Evolutionary conservation across 2,329 filamentous ascomycete species (phyloP).

Genomic region (Zymoseptoria crescenta): DNA sequence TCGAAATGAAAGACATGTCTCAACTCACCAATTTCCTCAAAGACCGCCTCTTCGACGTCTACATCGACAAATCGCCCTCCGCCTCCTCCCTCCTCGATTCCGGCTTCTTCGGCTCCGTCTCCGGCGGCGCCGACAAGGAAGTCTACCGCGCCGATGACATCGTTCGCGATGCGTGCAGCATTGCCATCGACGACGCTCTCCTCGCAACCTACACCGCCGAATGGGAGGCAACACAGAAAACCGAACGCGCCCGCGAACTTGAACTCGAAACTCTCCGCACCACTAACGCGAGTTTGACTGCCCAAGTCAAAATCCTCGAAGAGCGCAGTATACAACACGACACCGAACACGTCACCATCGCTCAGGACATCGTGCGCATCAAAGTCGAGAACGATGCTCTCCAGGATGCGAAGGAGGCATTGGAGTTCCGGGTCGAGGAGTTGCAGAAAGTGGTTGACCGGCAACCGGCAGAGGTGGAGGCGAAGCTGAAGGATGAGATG

Average conservation of each 20-base stretch:
- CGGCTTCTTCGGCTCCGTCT: slow-evolving; percentile 92
- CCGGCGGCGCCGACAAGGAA: slow-evolving; percentile 84
- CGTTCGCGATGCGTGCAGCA: slow-evolving; percentile 82
- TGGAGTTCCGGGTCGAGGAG: slow-evolving; percentile 78
- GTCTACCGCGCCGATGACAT: slow-evolving; percentile 91
- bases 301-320: slow-evolving; percentile 76
- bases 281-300: slow-evolving; percentile 58
- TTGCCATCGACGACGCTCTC: slow-evolving; percentile 75
- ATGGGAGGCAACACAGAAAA: slow-evolving; percentile 85
- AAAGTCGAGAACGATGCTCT: slow-evolving; percentile 92
- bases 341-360: slow-evolving; percentile 80
- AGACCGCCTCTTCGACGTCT: slow-evolving; percentile 90
- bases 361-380: slow-evolving; percentile 81
- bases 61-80: slow-evolving; percentile 89
- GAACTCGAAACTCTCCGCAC: slow-evolving; percentile 69
- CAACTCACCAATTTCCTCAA: slow-evolving; percentile 84
- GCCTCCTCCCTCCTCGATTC: slow-evolving; percentile 91
- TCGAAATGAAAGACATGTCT: slow-evolving; percentile 85
- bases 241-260: slow-evolving; percentile 71
- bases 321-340: slow-evolving; percentile 83
- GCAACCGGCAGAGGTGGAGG: slow-evolving; percentile 80
- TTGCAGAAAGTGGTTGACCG: slow-evolving; percentile 79
- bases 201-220: slow-evolving; percentile 74
- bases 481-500: slow-evolving; percentile 70
- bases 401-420: slow-evolving; percentile 78